phyloP scores from a whole-genome alignment of 768 basidiomycete species.

The Hericium rajendrae region DNA sequence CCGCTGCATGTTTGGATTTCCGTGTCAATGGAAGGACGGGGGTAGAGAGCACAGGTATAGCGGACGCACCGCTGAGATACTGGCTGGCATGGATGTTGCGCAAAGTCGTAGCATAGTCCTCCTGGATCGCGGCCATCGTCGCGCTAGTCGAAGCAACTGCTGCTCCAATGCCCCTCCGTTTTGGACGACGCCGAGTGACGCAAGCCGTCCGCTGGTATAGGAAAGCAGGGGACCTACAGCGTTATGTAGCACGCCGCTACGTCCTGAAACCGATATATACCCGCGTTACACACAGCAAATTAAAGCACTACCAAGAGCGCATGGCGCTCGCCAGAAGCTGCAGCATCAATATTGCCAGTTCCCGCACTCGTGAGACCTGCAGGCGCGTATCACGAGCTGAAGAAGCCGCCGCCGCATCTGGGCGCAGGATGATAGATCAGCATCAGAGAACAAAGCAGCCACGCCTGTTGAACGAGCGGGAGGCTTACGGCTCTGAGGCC shows the following conservation, averaged over 20 bases:
- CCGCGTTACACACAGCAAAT: neutral
- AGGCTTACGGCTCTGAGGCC: too few relatives aligned
- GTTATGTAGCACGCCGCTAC: too few relatives aligned
- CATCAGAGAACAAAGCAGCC: too few relatives aligned
- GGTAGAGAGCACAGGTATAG: neutral
- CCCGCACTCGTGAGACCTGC: neutral
- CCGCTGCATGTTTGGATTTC: constrained; percentile 15
- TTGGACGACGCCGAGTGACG: neutral
- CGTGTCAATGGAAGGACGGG: neutral
- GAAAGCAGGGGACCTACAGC: neutral
- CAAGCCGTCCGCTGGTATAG: neutral
- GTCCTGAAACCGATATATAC: too few relatives aligned
- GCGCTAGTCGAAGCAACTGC: neutral
- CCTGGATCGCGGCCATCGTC: neutral
- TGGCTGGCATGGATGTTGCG: neutral
- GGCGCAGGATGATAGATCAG: too few relatives aligned
- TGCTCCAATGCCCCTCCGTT: neutral
- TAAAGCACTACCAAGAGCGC: neutral
- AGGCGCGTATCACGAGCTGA: neutral
- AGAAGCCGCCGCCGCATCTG: neutral
- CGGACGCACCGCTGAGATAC: neutral
- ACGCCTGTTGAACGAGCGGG: too few relatives aligned
- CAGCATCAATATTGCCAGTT: neutral
- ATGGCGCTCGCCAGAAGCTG: neutral
- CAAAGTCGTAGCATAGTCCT: neutral